Evolutionary conservation across 1,284 basidiomycete species (phyloP).

Genomic region (Rhodotorula sp.): DNA sequence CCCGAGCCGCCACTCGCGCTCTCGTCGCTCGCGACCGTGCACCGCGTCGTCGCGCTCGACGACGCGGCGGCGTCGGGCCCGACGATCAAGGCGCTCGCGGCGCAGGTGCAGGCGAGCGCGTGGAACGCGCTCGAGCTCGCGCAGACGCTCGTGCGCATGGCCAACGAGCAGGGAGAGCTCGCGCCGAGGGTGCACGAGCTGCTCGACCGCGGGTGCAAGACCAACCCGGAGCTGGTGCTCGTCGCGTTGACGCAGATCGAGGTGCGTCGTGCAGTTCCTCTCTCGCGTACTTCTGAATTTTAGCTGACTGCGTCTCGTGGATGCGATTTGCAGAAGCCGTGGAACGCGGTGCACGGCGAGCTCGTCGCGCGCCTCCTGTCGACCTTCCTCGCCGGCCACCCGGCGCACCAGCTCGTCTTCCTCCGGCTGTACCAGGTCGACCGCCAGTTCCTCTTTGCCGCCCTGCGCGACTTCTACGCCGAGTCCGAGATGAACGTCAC

Average conservation of each 20-base stretch:
- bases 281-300: neutral
- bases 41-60: conserved; percentile 74
- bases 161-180: conserved; percentile 53
- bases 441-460: conserved; percentile 77
- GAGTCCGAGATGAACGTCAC: conserved; percentile 92
- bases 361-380: conserved; percentile 82
- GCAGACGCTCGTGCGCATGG: conserved; percentile 77
- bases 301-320: neutral
- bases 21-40: conserved; percentile 73
- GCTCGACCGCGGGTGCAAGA: conserved; percentile 86
- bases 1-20: conserved; percentile 69
- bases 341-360: conserved; percentile 81
- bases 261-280: conserved; percentile 57
- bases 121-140: conserved; percentile 95
- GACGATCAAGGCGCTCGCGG: conserved; percentile 80
- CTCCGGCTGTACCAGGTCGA: conserved; percentile 93
- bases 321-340: conserved; percentile 62
- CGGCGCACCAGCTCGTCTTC: conserved; percentile 93
- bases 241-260: conserved; percentile 89
- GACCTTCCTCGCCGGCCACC: conserved; percentile 89
- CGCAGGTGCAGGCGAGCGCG: conserved; percentile 81
- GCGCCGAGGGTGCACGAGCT: conserved; percentile 64
- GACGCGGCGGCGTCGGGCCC: conserved; percentile 70
- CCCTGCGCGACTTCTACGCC: conserved; percentile 86
- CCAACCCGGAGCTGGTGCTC: conserved; percentile 90